Evolutionary conservation across 164 flowering plant species (phyloP), one percentile per base, ranked within the genome.

Genomic region (Amborella trichopoda): DNA sequence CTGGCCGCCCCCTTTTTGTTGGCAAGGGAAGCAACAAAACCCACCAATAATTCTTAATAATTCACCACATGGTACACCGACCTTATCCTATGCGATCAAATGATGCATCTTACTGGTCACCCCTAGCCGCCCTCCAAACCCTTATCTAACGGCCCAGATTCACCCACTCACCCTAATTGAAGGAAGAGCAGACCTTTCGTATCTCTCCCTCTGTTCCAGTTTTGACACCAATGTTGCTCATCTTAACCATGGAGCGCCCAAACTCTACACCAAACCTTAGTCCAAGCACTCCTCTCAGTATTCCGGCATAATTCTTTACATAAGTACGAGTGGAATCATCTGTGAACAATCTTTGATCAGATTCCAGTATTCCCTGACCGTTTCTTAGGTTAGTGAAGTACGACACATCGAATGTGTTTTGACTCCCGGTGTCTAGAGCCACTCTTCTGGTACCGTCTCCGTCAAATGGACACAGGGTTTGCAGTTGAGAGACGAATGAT

Each of bases 281-380:
- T 0, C 73, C 72, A 11, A 36, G 27, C 41, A 61, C 23, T 1
- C 74, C 73, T 34, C 70, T 57, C 18, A 55, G 13, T 19, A 51
- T 39, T 2, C 76, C 68, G 14, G 57, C 33, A 34, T 54, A 75
- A 0, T 63, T 43, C 28, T 69, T 77, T 23, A 73, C 76, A 23
- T 55, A 17, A 0, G 44, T 34, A 32, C 40, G 52, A 0, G 81
- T 77, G 0, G 79, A 49, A 5, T 52, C 34, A 32, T 75, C 77
- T 0, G 48, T 66, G 77, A 72, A 77, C 11, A 77, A 48, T 54
- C 24, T 68, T 52, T 77, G 81, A 45, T 77, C 84, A 0, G 80
- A 75, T 59, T 77, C 76, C 4, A 80, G 68, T 2, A 77, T 26
- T 24, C 76, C 88, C 1, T 61, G 51, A 0, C 75, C 74, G 8